These are phyloP conservation scores for Fusarium chlamydosporum DNA, from an alignment of 2,329 filamentous ascomycete genomes.

Conservation along the genomic window DNA sequence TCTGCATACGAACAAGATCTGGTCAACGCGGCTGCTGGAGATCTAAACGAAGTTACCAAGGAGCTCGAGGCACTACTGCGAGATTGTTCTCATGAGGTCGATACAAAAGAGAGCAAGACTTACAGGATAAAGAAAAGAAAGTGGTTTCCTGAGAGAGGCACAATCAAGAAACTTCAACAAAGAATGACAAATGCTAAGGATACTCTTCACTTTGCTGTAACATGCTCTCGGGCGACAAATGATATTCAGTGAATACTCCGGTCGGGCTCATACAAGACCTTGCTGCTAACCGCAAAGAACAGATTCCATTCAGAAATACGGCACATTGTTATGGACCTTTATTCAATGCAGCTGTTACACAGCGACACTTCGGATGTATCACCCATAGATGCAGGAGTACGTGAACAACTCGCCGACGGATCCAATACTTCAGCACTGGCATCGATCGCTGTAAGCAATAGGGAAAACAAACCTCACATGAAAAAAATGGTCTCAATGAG, in stretches of 20 bases:
- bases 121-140: constrained; percentile 18
- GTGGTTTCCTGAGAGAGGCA: constrained; percentile 21
- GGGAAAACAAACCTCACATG: accelerated
- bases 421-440: too few species aligned
- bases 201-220: constrained; percentile 20
- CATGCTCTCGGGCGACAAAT: background rate
- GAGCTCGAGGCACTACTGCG: constrained; percentile 18
- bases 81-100: background rate
- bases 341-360: background rate
- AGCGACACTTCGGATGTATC: accelerated
- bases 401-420: background rate
- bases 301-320: constrained; percentile 16
- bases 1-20: background rate
- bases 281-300: background rate
- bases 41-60: background rate
- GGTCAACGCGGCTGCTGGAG: background rate
- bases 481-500: background rate
- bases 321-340: background rate
- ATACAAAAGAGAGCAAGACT: background rate
- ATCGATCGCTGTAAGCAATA: accelerated
- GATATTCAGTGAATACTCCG: background rate
- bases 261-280: background rate
- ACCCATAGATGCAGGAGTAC: accelerated
- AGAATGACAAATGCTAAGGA: constrained; percentile 11
- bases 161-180: constrained; percentile 24